A percentile compares a stretch with the other conserved stretches of the same genome.
Conservation (phyloP, 1,284 basidiomycete species). For the Moesziomyces globuligerus region DNA sequence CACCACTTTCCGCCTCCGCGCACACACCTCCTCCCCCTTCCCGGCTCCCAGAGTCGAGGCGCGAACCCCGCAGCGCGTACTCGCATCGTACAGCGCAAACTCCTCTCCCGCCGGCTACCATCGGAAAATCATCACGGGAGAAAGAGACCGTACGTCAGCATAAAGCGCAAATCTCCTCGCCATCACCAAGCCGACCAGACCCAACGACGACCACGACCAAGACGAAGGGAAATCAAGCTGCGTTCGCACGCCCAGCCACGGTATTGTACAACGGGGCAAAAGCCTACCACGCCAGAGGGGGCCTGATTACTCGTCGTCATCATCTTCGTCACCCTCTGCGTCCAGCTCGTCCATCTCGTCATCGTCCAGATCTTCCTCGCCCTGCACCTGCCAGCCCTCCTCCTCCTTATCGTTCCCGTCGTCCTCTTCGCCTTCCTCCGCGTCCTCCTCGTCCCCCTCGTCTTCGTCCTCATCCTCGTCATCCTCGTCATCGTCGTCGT, state of each 20-base stretch:
- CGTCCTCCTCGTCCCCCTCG: constrained; percentile 23
- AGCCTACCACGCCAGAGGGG: too few relatives aligned
- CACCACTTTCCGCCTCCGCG: constrained; percentile 37
- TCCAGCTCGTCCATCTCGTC: constrained; percentile 16
- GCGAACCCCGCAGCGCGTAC: constrained; percentile 2
- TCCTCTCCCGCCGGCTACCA: constrained; percentile 2
- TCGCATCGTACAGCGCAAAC: constrained; percentile 10
- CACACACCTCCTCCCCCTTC: constrained; percentile 10
- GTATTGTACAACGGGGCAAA: constrained; percentile 1
- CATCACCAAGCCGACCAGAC: background rate
- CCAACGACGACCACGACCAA: background rate
- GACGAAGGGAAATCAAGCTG: background rate
- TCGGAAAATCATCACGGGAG: too few relatives aligned
- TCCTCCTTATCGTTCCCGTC: constrained; percentile 16
- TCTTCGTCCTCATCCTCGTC: constrained; percentile 23
- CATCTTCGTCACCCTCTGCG: constrained; percentile 13
- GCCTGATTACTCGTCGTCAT: constrained; percentile 21
- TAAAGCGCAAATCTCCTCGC: background rate
- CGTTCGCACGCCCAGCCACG: background rate
- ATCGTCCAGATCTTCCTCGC: constrained; percentile 24
- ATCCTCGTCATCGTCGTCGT: constrained; percentile 4
- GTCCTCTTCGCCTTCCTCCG: constrained; percentile 19
- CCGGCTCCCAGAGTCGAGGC: background rate
- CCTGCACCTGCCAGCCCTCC: constrained; percentile 14
- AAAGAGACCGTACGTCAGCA: constrained; percentile 3